Percentiles rank a stretch among this genome's conserved stretches.
Conservation (phyloP, 2,329 filamentous ascomycete genomes). For the Colletotrichum sojae region DNA sequence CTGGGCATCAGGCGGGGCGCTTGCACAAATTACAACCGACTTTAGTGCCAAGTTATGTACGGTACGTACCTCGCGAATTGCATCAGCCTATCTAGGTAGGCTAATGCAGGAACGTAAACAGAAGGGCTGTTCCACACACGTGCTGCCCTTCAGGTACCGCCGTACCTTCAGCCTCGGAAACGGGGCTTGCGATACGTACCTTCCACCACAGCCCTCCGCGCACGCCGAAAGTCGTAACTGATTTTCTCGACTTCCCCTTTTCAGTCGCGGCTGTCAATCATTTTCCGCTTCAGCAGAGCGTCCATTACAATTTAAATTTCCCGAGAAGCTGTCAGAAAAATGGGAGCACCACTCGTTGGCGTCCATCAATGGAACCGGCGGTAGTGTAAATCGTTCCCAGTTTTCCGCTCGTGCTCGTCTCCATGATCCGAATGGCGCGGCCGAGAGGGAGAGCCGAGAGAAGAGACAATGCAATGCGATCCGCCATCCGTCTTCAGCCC, state of each 20-base stretch:
- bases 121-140: slow-evolving; percentile 16
- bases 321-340: slow-evolving; percentile 20
- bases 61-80: slow-evolving; percentile 1
- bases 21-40: not conserved
- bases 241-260: slow-evolving; percentile 35
- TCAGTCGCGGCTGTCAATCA: slow-evolving; percentile 26
- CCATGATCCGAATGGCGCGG: not conserved
- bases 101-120: slow-evolving; percentile 39
- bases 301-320: slow-evolving; percentile 38
- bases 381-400: slow-evolving; percentile 19
- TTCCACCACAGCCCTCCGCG: not conserved
- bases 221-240: slow-evolving; percentile 16
- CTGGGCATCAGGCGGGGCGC: not conserved
- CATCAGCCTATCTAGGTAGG: too few relatives aligned
- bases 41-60: not conserved
- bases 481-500: too few relatives aligned
- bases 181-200: not conserved
- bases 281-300: slow-evolving; percentile 23
- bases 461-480: not conserved
- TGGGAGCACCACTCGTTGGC: slow-evolving; percentile 26
- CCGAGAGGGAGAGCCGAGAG: not conserved
- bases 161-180: not conserved
- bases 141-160: not conserved
- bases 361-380: slow-evolving; percentile 21
- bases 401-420: not conserved